Conservation (phyloP, 129 eudicot genomes). For the Tagetes erecta region DNA sequence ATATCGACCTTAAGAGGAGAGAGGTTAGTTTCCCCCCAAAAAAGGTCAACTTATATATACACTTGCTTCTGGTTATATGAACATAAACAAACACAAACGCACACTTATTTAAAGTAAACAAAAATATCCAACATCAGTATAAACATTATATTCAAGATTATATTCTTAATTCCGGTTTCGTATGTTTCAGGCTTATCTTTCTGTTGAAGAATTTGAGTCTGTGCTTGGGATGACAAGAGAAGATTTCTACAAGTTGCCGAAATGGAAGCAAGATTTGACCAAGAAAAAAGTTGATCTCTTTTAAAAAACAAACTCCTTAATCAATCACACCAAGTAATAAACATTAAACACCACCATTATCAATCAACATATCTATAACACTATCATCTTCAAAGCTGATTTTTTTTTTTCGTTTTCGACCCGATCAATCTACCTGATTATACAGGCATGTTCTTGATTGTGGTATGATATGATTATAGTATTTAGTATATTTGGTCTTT, state of each 20-base stretch:
- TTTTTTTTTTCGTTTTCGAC: slow-evolving; percentile 18
- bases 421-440: slow-evolving; percentile 15
- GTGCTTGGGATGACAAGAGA: slow-evolving; percentile 63
- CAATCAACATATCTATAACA: slow-evolving; percentile 17
- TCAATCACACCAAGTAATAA: slow-evolving; percentile 26
- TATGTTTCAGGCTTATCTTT: slow-evolving; percentile 72
- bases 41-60: not conserved
- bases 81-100: no score
- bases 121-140: no score
- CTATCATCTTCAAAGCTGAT: slow-evolving; percentile 6
- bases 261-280: slow-evolving; percentile 85
- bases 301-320: slow-evolving; percentile 24
- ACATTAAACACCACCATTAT: slow-evolving; percentile 23
- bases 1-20: slow-evolving; percentile 82
- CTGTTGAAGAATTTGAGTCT: slow-evolving; percentile 72
- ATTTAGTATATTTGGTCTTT: slow-evolving; percentile 35
- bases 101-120: no score
- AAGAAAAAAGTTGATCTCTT: slow-evolving; percentile 88
- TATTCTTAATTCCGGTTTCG: not conserved
- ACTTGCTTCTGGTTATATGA: not conserved
- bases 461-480: slow-evolving; percentile 25
- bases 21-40: slow-evolving; percentile 51
- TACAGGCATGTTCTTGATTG: slow-evolving; percentile 25
- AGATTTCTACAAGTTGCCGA: slow-evolving; percentile 72
- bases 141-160: no score